Evolutionary conservation across 2,329 filamentous ascomycete genomes (phyloP).

Genomic region (Fusarium verticillioides): DNA sequence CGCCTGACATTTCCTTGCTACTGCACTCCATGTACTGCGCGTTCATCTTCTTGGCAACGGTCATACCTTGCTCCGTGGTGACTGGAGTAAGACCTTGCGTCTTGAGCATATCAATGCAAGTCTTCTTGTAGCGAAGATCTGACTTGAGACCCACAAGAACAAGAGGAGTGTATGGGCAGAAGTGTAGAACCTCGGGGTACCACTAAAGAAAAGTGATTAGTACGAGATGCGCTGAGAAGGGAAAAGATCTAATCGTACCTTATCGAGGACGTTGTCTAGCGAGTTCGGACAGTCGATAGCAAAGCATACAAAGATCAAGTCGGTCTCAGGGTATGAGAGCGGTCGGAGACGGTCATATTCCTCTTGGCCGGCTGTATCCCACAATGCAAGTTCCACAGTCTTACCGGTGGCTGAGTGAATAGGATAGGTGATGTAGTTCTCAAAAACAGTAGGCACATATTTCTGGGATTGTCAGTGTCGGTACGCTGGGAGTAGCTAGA

Average conservation of each 20-base stretch:
- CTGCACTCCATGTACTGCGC: constrained; percentile 98
- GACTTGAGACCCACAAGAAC: constrained; percentile 97
- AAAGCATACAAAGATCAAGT: constrained; percentile 98
- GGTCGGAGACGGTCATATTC: constrained; percentile 97
- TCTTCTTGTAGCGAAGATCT: constrained; percentile 93
- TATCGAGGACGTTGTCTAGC: constrained; percentile 97
- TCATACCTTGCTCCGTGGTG: constrained; percentile 87
- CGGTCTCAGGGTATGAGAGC: constrained; percentile 96
- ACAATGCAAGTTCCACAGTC: constrained; percentile 94
- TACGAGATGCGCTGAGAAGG: neutral
- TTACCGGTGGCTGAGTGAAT: constrained; percentile 89
- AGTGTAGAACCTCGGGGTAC: constrained; percentile 99
- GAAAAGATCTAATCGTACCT: constrained; percentile 67
- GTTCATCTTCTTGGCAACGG: constrained; percentile 92
- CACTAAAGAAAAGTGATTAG: constrained; percentile 67
- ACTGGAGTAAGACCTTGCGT: constrained; percentile 97
- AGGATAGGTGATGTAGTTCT: constrained; percentile 99
- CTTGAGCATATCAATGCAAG: constrained; percentile 98
- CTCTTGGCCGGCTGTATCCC: constrained; percentile 98
- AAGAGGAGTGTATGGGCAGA: constrained; percentile 96
- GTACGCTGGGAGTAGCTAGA: neutral
- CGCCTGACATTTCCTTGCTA: constrained; percentile 95
- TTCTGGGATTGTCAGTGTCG: constrained; percentile 68
- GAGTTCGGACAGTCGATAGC: constrained; percentile 99
- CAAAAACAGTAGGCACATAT: constrained; percentile 99